Evolutionary conservation across 306 rosid species (phyloP).

Genomic region (Prosopis cineraria): DNA sequence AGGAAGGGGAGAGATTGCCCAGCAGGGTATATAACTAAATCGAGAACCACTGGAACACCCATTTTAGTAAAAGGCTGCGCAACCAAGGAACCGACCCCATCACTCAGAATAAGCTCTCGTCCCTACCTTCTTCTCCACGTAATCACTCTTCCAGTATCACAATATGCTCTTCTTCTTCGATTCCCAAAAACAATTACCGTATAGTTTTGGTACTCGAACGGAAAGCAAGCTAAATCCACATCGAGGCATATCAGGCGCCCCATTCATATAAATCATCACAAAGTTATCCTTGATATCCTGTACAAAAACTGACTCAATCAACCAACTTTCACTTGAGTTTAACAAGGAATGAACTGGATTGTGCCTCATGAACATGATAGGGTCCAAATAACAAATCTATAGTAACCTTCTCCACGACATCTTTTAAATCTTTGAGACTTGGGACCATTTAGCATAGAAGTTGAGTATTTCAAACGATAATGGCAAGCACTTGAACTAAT

Average conservation of each 20-base stretch:
- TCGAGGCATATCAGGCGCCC: slow-evolving; percentile 9
- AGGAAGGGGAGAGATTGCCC: too few species aligned
- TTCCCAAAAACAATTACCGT: neutral
- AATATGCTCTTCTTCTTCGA: too few species aligned
- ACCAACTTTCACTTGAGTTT: neutral
- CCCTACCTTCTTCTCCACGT: too few species aligned
- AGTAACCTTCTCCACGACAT: neutral
- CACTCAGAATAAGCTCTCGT: too few species aligned
- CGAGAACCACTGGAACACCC: too few species aligned
- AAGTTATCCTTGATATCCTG: slow-evolving; percentile 15
- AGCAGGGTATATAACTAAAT: too few species aligned
- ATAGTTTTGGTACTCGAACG: neutral
- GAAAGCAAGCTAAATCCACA: slow-evolving; percentile 10
- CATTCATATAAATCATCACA: slow-evolving; percentile 5
- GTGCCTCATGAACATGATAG: neutral
- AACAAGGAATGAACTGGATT: neutral
- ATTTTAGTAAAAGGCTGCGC: too few species aligned
- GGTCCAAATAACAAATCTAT: neutral
- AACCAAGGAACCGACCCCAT: too few species aligned
- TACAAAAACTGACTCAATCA: neutral
- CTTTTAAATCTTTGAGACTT: neutral
- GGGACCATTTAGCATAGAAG: neutral
- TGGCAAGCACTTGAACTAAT: neutral
- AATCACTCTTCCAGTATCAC: too few species aligned
- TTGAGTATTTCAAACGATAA: neutral